Evolutionary conservation across 2,329 filamentous ascomycete genomes (phyloP).

Genomic region (Myotisia sp.): DNA sequence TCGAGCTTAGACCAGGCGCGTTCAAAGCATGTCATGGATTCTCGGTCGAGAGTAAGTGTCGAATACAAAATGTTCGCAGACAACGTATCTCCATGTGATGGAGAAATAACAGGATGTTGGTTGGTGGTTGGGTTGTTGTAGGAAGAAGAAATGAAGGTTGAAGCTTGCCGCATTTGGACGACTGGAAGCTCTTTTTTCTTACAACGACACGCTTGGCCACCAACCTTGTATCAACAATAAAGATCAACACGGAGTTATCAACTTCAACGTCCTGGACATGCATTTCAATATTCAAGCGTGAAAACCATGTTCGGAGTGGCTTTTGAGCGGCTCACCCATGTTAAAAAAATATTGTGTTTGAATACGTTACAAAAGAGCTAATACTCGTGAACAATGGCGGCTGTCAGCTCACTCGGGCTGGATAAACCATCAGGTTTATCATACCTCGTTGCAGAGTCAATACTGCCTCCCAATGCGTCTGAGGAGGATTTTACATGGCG

Average conservation of each 20-base stretch:
- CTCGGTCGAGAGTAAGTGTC: too few relatives aligned
- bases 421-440: constrained; percentile 74
- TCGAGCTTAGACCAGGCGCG: too few relatives aligned
- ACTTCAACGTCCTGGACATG: neutral
- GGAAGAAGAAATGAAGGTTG: neutral
- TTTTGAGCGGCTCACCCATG: neutral
- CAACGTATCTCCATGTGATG: too few relatives aligned
- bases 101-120: neutral
- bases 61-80: too few relatives aligned
- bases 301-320: too few relatives aligned
- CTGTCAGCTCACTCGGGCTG: constrained; percentile 76
- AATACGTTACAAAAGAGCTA: too few relatives aligned
- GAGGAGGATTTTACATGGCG: constrained; percentile 60
- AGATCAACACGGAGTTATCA: neutral
- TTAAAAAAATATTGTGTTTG: too few relatives aligned
- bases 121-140: neutral
- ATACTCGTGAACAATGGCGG: constrained; percentile 58
- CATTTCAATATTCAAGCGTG: neutral
- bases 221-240: neutral
- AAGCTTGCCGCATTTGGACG: neutral
- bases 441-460: constrained; percentile 67
- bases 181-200: neutral
- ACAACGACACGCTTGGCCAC: constrained; percentile 1
- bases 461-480: constrained; percentile 55
- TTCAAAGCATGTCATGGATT: too few relatives aligned